These are phyloP conservation scores for Aleurites moluccanus DNA, from an alignment of 441 rosid genomes.

Conservation along the genomic window DNA sequence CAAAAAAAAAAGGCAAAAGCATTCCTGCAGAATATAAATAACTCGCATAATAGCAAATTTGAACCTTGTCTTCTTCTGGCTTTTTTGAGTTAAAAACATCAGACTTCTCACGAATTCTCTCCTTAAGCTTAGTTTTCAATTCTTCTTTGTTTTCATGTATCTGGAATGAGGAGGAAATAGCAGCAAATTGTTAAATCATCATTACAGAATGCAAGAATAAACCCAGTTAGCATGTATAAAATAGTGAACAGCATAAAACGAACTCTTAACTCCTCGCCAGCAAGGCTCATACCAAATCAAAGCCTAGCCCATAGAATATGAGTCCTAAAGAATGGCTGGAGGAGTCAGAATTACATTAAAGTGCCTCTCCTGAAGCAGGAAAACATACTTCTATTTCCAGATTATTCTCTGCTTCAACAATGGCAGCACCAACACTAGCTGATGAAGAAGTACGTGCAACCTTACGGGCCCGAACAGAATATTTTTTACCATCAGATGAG, in stretches of 20 bases:
- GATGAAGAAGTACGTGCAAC: conserved; percentile 49
- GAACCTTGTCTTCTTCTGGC: conserved; percentile 80
- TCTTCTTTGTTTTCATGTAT: conserved; percentile 69
- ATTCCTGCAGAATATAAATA: neutral
- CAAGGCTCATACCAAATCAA: conserved; percentile 50
- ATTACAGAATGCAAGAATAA: neutral
- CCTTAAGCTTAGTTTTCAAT: conserved; percentile 78
- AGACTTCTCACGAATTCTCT: conserved; percentile 58
- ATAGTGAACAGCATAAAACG: conserved; percentile 19
- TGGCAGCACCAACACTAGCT: conserved; percentile 69
- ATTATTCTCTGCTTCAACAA: conserved; percentile 73
- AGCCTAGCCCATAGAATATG: conserved; percentile 45
- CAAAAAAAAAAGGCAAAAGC: neutral
- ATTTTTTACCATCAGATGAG: conserved; percentile 7
- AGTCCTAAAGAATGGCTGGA: conserved; percentile 45
- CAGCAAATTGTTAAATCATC: conserved; percentile 6
- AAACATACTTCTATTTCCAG: conserved; percentile 83
- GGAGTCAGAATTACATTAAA: conserved; percentile 54
- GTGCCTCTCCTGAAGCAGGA: conserved; percentile 52
- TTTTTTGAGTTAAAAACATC: conserved; percentile 68
- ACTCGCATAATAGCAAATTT: neutral
- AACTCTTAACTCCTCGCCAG: conserved; percentile 49
- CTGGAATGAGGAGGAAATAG: conserved; percentile 34
- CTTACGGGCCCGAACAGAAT: conserved; percentile 37
- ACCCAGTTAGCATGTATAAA: conserved; percentile 15